Conservation (phyloP, 768 basidiomycete genomes). For the Psilocybe sp. region DNA sequence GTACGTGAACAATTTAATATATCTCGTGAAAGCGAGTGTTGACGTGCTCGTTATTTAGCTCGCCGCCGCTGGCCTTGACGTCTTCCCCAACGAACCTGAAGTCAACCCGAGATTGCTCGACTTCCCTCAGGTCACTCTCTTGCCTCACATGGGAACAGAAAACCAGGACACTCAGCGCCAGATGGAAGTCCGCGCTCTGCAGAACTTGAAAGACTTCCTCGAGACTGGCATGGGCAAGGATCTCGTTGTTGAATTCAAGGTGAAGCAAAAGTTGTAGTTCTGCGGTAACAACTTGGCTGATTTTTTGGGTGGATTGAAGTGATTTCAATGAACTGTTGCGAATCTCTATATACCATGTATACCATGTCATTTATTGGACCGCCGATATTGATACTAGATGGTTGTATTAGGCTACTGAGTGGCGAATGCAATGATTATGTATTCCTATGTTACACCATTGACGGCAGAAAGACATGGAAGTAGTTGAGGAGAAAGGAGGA, state of each 20-base stretch:
- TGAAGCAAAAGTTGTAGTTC: slow-evolving; percentile 26
- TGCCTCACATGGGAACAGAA: slow-evolving; percentile 93
- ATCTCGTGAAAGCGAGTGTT: slow-evolving; percentile 5
- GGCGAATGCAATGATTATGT: too few relatives aligned
- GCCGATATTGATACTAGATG: too few relatives aligned
- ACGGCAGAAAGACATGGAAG: too few relatives aligned
- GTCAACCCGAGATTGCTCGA: slow-evolving; percentile 76
- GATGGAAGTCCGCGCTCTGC: slow-evolving; percentile 86
- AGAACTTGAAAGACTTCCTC: slow-evolving; percentile 72
- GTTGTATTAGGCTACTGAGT: too few relatives aligned
- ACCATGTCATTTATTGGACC: too few relatives aligned
- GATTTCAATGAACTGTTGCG: neutral
- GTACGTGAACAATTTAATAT: slow-evolving; percentile 40
- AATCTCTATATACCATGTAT: neutral
- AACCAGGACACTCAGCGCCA: slow-evolving; percentile 74
- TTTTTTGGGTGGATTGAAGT: neutral
- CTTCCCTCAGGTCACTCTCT: slow-evolving; percentile 80
- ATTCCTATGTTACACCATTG: too few relatives aligned
- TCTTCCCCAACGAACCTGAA: slow-evolving; percentile 81
- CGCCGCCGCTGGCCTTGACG: slow-evolving; percentile 79
- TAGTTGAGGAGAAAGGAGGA: neutral
- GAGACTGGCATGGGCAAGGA: slow-evolving; percentile 62
- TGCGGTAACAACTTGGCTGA: slow-evolving; percentile 2
- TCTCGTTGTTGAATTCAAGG: slow-evolving; percentile 57
- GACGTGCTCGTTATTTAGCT: slow-evolving; percentile 41